Base-by-base conservation (phyloP, 2,329 filamentous ascomycete genomes). In the Alternaria infectoria region DNA sequence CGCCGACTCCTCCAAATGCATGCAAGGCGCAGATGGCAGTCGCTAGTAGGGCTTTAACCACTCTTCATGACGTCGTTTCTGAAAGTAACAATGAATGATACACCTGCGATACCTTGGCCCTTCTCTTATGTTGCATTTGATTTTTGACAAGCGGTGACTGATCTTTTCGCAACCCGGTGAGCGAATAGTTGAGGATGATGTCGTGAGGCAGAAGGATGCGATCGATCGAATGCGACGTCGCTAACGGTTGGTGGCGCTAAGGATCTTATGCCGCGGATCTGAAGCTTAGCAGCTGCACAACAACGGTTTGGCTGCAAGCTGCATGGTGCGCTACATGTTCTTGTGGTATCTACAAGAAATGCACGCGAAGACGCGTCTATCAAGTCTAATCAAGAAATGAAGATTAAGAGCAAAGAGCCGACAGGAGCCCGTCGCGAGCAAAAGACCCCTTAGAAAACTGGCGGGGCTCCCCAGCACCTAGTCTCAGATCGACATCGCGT, bases 401-500 rank as follows among this genome's bases (percentile, higher is more conserved):
- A 30, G 13, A 9, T 36, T 9, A 3, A 21, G 21, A 43, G 36
- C 17, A 44, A 44, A 30, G 26, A 30, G 26, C 5, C n/a, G 17
- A 19, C 11, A 36, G 17, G 30, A 45, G 54, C 25, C 25, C 44
- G 30, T 50, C 12, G 19, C 49, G 12, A 17, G 36, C 44, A 56
- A 47, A 28, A 26, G 59, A 17, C 52, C 51, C 30, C 30, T 36
- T 26, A 2, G n/a, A 54, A 50, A 62, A 65, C 54, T 45, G 40
- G 65, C 63, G 65, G 65, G 60, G 59, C 52, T 30, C 21, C 28
- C 45, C 52, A 26, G 57, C 57, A 25, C 43, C 65, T 68, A 68
- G 55, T 59, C 66, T 59, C 47, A 52, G 54, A 65, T 54, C 36
- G 60, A 62, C 57, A 61, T 63, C 52, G 64, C 59, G 58, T 55